Base-by-base conservation (phyloP, 208 protist genomes). In the Trypanosoma lewisi region DNA sequence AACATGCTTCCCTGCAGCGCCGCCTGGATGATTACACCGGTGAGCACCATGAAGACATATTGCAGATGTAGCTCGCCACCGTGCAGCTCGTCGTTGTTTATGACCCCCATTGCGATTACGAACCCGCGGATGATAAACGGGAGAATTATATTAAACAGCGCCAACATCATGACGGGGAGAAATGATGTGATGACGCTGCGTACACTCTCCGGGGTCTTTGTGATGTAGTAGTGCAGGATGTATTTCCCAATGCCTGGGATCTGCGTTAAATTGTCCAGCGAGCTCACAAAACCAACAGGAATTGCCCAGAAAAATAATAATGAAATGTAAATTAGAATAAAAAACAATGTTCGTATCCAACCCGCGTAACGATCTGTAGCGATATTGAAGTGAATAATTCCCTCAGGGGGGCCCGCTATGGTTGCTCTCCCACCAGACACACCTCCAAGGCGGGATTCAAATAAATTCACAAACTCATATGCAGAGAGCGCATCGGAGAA, bases 21-120 rank as follows among this genome's bases (percentile, higher is more conserved):
- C 11, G 85, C 85, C 63, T 95, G 89, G 49, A 90, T 88, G 33
- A 95, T 75, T 28, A 95, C 85, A 50, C 77, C 85, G 11, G 89
- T 89, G 41, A 95, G 73, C 23, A 95, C 77, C 89, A 92, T 95
- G 69, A 92, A 95, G 47, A 88, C 27, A 73, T 90, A 92, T 71
- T 92, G 83, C 61, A 95, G 57, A 57, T 84, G 78, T 19, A 95
- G 65, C 41, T 80, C 77, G 8, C 77, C 79, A n/a, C 67, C 67
- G 25, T 87, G 74, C 33, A 79, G 80, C 63, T 91, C 81, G 0
- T 30, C 51, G 54, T 80, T 59, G 52, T 84, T 92, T 53, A 89
- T 77, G 54, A 73, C 83, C 16, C 85, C 85, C 85, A 92, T 95
- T 50, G 68, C 65, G 33, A 84, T 59, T 21, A 86, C 83, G 42